A percentile compares a stretch with the other conserved stretches of the same genome.
Conservation (phyloP, 208 protist genomes). For the Leishmania turanica region DNA sequence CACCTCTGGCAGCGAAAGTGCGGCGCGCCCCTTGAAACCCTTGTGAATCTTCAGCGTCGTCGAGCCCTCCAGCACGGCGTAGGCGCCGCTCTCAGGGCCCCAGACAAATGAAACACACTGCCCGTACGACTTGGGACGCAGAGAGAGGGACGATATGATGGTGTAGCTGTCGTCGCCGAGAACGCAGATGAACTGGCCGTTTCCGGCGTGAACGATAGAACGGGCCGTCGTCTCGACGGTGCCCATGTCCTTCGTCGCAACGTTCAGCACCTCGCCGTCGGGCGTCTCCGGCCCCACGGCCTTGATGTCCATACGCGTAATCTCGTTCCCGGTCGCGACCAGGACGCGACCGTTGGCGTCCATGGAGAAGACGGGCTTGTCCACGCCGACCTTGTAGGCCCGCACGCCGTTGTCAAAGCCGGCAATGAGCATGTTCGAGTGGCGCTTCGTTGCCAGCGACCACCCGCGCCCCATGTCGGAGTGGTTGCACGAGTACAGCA, state of each 20-base stretch:
- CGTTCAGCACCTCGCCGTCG: slow-evolving; percentile 74
- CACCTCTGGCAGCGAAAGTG: slow-evolving; percentile 62
- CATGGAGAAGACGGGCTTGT: slow-evolving; percentile 97
- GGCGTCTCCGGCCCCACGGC: slow-evolving; percentile 44
- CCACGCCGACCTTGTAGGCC: slow-evolving; percentile 93
- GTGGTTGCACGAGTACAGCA: slow-evolving; percentile 96
- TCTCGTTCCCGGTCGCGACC: slow-evolving; percentile 95
- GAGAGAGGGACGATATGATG: slow-evolving; percentile 97
- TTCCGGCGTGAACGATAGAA: slow-evolving; percentile 92
- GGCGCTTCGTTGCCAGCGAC: slow-evolving; percentile 83
- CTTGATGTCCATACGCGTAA: slow-evolving; percentile 92
- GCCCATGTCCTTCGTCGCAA: slow-evolving; percentile 95
- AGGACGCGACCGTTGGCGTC: slow-evolving; percentile 97
- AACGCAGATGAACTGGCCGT: slow-evolving; percentile 95
- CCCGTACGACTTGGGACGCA: slow-evolving; percentile 98
- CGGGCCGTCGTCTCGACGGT: slow-evolving; percentile 94
- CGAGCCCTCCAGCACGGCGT: slow-evolving; percentile 92
- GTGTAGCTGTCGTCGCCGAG: slow-evolving; percentile 98
- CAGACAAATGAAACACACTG: slow-evolving; percentile 96
- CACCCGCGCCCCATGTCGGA: slow-evolving; percentile 95
- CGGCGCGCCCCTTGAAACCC: slow-evolving; percentile 95
- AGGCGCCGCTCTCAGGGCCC: slow-evolving; percentile 87
- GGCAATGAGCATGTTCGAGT: slow-evolving; percentile 89
- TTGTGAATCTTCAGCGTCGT: slow-evolving; percentile 93
- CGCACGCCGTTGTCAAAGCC: slow-evolving; percentile 93